Conservation (phyloP, 257 asterid species). For the Rehmannia glutinosa region DNA sequence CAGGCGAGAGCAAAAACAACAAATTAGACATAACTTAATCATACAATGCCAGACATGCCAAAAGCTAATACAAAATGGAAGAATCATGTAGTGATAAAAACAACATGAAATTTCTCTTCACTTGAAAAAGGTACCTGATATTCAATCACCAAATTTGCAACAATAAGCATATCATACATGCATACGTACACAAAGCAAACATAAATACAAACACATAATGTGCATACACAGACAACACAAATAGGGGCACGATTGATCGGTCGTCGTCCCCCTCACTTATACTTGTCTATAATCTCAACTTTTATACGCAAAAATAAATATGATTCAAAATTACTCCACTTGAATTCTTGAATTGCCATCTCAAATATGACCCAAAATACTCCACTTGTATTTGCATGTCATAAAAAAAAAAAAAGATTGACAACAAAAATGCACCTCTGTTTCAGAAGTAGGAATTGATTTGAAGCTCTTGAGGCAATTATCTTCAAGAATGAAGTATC, state of each 20-base stretch:
- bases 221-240: not conserved
- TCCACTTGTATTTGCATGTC: not conserved
- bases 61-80: too few relatives aligned
- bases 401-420: not conserved
- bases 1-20: too few relatives aligned
- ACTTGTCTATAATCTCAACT: not conserved
- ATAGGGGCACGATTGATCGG: not conserved
- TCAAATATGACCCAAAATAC: not conserved
- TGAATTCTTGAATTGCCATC: not conserved
- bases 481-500: conserved; percentile 79
- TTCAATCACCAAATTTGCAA: too few relatives aligned
- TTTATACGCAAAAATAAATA: not conserved
- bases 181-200: not conserved
- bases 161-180: not conserved
- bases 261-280: not conserved
- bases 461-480: conserved; percentile 86
- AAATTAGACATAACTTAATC: too few relatives aligned
- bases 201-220: not conserved
- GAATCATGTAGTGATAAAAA: too few relatives aligned
- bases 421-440: conserved; percentile 40
- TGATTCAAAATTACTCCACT: not conserved
- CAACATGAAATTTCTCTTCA: too few relatives aligned
- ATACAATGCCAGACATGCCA: too few relatives aligned
- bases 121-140: too few relatives aligned
- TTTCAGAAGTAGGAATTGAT: conserved; percentile 51